Evolutionary conservation across 306 rosid genomes (phyloP), one percentile per base, ranked within the genome.

Genomic region (Hippophae rhamnoides): DNA sequence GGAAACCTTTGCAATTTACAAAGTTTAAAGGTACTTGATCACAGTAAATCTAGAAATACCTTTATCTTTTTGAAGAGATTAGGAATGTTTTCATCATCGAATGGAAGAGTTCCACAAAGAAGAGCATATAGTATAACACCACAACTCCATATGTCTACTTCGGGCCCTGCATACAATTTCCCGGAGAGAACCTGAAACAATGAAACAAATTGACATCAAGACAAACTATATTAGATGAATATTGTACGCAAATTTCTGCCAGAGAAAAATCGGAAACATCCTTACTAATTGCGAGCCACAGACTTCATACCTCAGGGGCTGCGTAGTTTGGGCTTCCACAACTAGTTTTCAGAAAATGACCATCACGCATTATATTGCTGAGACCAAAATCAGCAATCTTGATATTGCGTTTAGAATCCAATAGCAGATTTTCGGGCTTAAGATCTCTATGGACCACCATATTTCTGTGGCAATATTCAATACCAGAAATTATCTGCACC

Each of bases 241-340:
- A 47, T 43, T 8, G 18, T 31, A 26, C 12, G 43, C 53, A 61
- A 53, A n/a, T 6, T 12, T 61, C 47, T n/a, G 46, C 44, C 3
- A 60, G 8, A 4, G 13, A 57, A 61, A 48, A 23, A 48, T 31
- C 38, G 0, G 5, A 31, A 31, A 31, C 38, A 31, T 31, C 38
- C 38, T 2, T 31, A 31, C 38, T 31, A 31, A 31, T 31, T 31
- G 38, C 38, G 0, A 31, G 5, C 38, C 38, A 31, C 38, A 31
- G 38, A 12, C 52, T 60, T 43, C 57, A 64, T 69, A 81, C 97
- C 94, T 90, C 97, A 3, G 97, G 97, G 47, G 97, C 97, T 56
- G 97, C 97, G 76, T 90, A 90, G 67, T 84, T 82, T 44, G 95
- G 95, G 82, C 97, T 90, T 62, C 97, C 97, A 68, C 97, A 90